Percentiles rank a stretch among this genome's conserved stretches.
These are phyloP conservation scores for Starmerella floris DNA, from an alignment of 805 yeast species.

Conservation along the genomic window DNA sequence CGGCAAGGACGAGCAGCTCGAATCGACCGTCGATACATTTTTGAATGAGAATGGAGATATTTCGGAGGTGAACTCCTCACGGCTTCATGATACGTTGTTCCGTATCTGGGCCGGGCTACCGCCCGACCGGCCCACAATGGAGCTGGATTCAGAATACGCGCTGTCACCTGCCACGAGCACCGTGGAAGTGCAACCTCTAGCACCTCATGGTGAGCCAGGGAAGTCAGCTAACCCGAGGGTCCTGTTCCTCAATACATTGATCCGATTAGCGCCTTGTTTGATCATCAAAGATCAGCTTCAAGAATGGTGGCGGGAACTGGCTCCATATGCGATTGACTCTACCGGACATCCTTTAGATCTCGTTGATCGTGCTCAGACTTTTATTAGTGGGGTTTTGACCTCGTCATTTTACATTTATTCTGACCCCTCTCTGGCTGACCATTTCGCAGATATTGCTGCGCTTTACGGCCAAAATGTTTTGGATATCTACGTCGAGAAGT, in stretches of 20 bases:
- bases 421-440: constrained; percentile 12
- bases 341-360: constrained; percentile 39
- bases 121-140: constrained; percentile 7
- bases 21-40: constrained; percentile 14
- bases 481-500: constrained; percentile 20
- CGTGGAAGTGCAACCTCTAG: not conserved
- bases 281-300: constrained; percentile 24
- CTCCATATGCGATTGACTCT: constrained; percentile 43
- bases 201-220: not conserved
- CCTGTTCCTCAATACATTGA: constrained; percentile 25
- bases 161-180: constrained; percentile 6
- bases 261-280: constrained; percentile 25
- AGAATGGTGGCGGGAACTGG: constrained; percentile 39
- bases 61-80: constrained; percentile 21
- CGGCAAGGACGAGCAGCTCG: constrained; percentile 6
- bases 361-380: constrained; percentile 26
- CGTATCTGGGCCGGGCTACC: constrained; percentile 18
- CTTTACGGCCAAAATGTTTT: constrained; percentile 20
- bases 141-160: not conserved
- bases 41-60: constrained; percentile 14
- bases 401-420: constrained; percentile 18
- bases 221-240: constrained; percentile 15
- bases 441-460: constrained; percentile 19
- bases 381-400: constrained; percentile 24
- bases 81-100: constrained; percentile 28